Base-by-base conservation (phyloP, 2,329 filamentous ascomycete genomes). In the Cladosporium sp. region DNA sequence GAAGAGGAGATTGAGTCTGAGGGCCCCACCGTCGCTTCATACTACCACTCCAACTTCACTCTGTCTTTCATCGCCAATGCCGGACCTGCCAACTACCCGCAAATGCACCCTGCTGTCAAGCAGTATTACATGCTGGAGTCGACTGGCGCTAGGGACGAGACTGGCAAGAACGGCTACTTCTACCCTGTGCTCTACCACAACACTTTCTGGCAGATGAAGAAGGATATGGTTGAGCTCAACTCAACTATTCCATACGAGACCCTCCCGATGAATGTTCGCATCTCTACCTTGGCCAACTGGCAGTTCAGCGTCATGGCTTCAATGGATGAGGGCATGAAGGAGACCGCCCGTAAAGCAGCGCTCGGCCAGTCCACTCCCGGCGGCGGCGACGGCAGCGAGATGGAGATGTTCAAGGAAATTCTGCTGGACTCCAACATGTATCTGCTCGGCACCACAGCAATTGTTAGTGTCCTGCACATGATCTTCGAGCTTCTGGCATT, bases 341-440 rank as follows among this genome's bases (percentile, higher is more conserved):
- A 94, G 66, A 88, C 87, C 59, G 86, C 90, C 40, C 84, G 85
- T 45, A 87, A 91, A 70, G 89, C 89, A 51, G 91, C 91, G 1
- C 84, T 82, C 58, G 91, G 90, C 45, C 80, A 85, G 35, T 78
- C 85, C 2, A 79, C 88, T 5, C 84, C 90, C 0, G 88, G 88
- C 35, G 89, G 88, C 56, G 89, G 92, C 58, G 94, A 97, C 70
- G 94, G 94, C 40, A 90, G 83, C 58, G 94, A 99, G 74, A 90
- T 97, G 68, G 94, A 99, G 72, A 91, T 97, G 83, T 86, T 99
- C 78, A 99, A 99, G 79, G 89, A 95, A 69, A 89, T 97, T 48
- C 82, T 99, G 37, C 81, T 97, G 36, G 91, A 97, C 76, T 96
- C 91, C 25, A 97, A 97, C 74, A 88, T 90, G 35, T 96, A 91